Percentiles rank a stretch among this genome's conserved stretches.
phyloP scores from a whole-genome alignment of 805 yeast species.

The Helenozyma rhizophorensis region DNA sequence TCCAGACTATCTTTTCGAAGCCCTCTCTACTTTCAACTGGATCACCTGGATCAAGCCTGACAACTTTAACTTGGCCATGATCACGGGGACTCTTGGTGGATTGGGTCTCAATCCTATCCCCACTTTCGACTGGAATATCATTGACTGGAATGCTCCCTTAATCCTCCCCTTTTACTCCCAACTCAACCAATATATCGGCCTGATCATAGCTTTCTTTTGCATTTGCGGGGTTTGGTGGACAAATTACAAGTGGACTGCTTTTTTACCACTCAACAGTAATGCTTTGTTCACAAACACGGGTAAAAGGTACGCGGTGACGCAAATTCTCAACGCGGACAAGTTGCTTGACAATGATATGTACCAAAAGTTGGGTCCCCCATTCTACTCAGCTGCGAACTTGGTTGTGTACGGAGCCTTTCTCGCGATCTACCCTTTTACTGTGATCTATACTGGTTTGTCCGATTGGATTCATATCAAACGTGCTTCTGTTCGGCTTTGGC shows the following conservation, averaged over 20 bases:
- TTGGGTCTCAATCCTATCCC: conserved; percentile 25
- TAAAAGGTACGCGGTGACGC: not conserved
- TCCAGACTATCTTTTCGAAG: conserved; percentile 23
- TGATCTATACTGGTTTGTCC: conserved; percentile 5
- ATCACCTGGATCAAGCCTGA: conserved; percentile 27
- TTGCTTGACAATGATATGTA: conserved; percentile 18
- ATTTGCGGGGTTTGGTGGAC: conserved; percentile 19
- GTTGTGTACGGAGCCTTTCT: conserved; percentile 24
- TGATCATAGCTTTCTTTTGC: conserved; percentile 13
- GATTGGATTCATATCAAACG: conserved; percentile 2
- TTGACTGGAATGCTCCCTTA: not conserved
- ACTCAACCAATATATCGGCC: conserved; percentile 15
- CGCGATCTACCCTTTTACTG: conserved; percentile 23
- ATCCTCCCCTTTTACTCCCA: conserved; percentile 1
- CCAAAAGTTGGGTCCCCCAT: conserved; percentile 23
- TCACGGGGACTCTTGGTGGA: conserved; percentile 24
- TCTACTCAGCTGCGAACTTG: conserved; percentile 25
- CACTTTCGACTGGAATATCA: not conserved
- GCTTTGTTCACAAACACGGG: conserved; percentile 3
- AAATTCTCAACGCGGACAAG: not conserved
- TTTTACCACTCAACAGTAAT: conserved; percentile 14
- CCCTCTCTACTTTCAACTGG: conserved; percentile 27
- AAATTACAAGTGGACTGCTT: conserved; percentile 22
- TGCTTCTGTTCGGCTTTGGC: conserved; percentile 17
- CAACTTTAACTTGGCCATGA: conserved; percentile 19